Evolutionary conservation across 2,329 filamentous ascomycete species (phyloP).

Genomic region (Botryotinia calthae): DNA sequence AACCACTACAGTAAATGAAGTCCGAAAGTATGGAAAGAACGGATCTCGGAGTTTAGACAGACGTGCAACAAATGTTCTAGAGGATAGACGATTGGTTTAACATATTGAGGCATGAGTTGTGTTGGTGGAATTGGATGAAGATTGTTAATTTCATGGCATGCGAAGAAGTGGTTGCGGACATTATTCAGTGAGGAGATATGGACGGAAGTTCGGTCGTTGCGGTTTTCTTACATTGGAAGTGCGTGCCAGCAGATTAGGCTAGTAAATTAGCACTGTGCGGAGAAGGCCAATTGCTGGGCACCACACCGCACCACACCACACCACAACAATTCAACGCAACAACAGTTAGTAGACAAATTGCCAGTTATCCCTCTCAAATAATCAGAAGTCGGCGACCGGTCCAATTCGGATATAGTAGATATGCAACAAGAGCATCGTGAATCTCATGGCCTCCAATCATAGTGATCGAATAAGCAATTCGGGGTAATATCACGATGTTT

Average conservation of each 20-base stretch:
- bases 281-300: background rate
- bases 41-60: conserved; percentile 7
- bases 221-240: background rate
- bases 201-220: background rate
- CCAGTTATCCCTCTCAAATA: background rate
- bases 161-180: background rate
- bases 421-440: background rate
- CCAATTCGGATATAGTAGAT: conserved; percentile 4
- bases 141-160: background rate
- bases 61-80: background rate
- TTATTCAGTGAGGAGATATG: background rate
- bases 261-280: background rate
- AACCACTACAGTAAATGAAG: background rate
- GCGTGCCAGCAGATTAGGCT: background rate
- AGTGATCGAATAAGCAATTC: background rate
- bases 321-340: background rate
- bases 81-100: background rate
- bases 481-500: background rate
- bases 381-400: background rate
- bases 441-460: background rate
- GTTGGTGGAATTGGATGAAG: background rate
- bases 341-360: background rate
- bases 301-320: background rate
- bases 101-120: background rate
- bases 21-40: background rate